Evolutionary conservation across 1,139 yeast species (phyloP), one percentile per base, ranked within the genome.

Genomic region (Yamadazyma membranifaciens): DNA sequence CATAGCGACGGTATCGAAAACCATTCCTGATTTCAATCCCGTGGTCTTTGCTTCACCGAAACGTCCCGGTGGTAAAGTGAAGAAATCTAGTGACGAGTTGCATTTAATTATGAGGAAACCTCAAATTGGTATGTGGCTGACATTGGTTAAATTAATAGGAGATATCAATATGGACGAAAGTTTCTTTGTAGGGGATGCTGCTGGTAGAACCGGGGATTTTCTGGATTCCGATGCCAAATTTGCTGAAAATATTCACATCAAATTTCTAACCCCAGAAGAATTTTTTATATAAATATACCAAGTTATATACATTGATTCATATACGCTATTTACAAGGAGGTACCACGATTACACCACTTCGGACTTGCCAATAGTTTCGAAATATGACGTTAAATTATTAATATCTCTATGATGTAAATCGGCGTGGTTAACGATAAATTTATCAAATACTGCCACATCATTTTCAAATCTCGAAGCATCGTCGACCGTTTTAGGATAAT

Each of bases 121-220:
- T 0, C 67, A 63, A 3, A 59, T 57, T 0, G 96, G 95, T 0
- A 83, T 87, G 89, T 82, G 84, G 80, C 59, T 67, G 1, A 71
- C 66, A 34, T 64, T 83, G 28, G 46, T 47, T 10, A 51, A 57
- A n/a, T 74, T 76, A 54, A 58, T 75, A 45, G 29, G 49, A 38
- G 52, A 15, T 40, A 50, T 81, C 2, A 76, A 75, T 44, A 41
- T 60, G 33, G 66, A 62, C 1, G 50, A 64, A 22, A 78, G 87
- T 41, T 76, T 83, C 47, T 92, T 64, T 56, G 91, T 91, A n/a
- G 98, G 98, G 4, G 98, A 92, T 65, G 98, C 98, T 0, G 98
- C 97, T 6, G 98, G 98, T 0, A 68, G 98, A 40, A 55, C 59
- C 1, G 59, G 55, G 0, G 98, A 91, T 59, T 83, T 82, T 57